Conservation (phyloP, 140 eudicot species). For the Cichorium intybus region DNA sequence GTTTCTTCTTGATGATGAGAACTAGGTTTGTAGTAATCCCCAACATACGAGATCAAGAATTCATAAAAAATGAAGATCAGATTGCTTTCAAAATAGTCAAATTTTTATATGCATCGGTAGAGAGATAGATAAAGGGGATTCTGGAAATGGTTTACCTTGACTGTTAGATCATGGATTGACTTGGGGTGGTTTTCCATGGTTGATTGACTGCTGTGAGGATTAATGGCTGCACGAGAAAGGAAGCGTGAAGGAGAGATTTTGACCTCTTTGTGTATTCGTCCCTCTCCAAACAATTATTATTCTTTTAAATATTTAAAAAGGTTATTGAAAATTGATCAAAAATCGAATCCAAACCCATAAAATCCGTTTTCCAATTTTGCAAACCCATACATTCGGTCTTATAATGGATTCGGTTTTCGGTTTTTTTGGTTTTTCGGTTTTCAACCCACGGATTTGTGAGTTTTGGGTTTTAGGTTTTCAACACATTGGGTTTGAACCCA, state of each 20-base stretch:
- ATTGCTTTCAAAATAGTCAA: not conserved
- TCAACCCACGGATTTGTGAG: too few relatives aligned
- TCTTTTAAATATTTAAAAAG: too few relatives aligned
- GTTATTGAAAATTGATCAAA: too few relatives aligned
- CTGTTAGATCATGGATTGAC: constrained; percentile 52
- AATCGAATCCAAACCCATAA: too few relatives aligned
- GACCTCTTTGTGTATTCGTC: not conserved
- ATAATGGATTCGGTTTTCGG: too few relatives aligned
- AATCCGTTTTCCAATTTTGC: too few relatives aligned
- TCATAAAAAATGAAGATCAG: not conserved
- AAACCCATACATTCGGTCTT: too few relatives aligned
- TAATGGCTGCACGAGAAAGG: not conserved
- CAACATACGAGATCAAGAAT: not conserved
- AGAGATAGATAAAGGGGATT: not conserved
- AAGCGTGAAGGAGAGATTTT: not conserved
- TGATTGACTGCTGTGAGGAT: constrained; percentile 20
- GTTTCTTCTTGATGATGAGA: not conserved
- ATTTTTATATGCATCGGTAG: too few relatives aligned
- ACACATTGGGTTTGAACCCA: too few relatives aligned
- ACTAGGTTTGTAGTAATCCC: not conserved
- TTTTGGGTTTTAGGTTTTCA: too few relatives aligned
- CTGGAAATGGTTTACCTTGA: constrained; percentile 47
- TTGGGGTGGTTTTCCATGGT: constrained; percentile 40
- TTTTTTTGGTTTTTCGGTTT: too few relatives aligned
- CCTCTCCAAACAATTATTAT: too few relatives aligned